A percentile compares a stretch with the other conserved stretches of the same genome.
Evolutionary conservation across 1,284 basidiomycete genomes (phyloP).

Genomic region (Heterobasidion occidentale): DNA sequence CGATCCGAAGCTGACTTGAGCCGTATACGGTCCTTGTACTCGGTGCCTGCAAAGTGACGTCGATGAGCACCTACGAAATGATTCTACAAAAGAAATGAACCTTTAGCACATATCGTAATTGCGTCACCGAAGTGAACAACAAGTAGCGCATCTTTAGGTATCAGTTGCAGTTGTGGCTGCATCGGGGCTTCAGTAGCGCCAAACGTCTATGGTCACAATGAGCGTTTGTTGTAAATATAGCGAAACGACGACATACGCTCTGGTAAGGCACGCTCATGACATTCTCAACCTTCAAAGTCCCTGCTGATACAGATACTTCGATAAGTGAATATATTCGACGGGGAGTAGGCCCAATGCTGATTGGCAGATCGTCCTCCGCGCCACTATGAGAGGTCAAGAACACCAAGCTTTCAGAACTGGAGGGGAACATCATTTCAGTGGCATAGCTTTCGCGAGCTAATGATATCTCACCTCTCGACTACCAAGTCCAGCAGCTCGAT

Average conservation of each 20-base stretch:
- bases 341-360: slow-evolving; percentile 33
- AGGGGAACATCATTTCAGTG: neutral
- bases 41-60: slow-evolving; percentile 41
- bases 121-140: slow-evolving; percentile 71
- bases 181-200: slow-evolving; percentile 52
- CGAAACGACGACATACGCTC: slow-evolving; percentile 42
- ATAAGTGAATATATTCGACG: slow-evolving; percentile 61
- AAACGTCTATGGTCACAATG: slow-evolving; percentile 39
- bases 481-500: slow-evolving; percentile 63
- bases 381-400: slow-evolving; percentile 64
- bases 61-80: neutral
- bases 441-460: neutral
- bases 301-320: slow-evolving; percentile 32
- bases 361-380: slow-evolving; percentile 34
- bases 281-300: slow-evolving; percentile 35
- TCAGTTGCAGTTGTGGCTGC: slow-evolving; percentile 57
- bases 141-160: slow-evolving; percentile 47
- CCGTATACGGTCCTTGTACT: slow-evolving; percentile 64
- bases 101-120: slow-evolving; percentile 61
- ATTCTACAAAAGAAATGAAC: slow-evolving; percentile 22
- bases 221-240: neutral
- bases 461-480: slow-evolving; percentile 42
- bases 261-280: slow-evolving; percentile 64
- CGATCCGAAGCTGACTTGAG: slow-evolving; percentile 61
- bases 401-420: slow-evolving; percentile 43